Conservation (phyloP, 2,329 filamentous ascomycete species). For the Trichoderma oligosporum region DNA sequence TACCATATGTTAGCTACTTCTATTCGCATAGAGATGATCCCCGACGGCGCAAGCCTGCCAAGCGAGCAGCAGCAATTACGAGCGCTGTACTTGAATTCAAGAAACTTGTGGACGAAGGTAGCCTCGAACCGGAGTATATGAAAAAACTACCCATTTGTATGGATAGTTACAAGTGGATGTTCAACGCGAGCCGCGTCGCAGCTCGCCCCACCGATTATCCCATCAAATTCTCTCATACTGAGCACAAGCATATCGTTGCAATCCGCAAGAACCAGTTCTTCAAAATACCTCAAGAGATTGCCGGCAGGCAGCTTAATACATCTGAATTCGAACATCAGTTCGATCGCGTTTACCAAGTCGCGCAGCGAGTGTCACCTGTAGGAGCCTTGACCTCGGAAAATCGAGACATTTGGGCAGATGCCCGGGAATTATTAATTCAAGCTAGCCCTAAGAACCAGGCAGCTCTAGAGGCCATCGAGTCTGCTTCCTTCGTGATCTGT, state of each 20-base stretch:
- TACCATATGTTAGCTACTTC: constrained; percentile 99
- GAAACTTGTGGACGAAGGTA: constrained; percentile 76
- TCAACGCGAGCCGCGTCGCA: constrained; percentile 86
- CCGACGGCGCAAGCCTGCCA: constrained; percentile 78
- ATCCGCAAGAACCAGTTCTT: constrained; percentile 97
- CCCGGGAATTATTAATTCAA: constrained; percentile 69
- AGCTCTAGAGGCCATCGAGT: constrained; percentile 76
- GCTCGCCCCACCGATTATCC: constrained; percentile 78
- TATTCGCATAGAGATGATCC: constrained; percentile 97
- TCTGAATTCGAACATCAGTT: constrained; percentile 90
- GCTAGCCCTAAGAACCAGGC: constrained; percentile 76
- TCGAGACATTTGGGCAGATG: constrained; percentile 87
- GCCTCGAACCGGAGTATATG: constrained; percentile 97
- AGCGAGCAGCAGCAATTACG: constrained; percentile 87
- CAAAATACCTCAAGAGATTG: constrained; percentile 79
- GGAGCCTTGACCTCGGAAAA: constrained; percentile 88
- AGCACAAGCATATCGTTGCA: constrained; percentile 83
- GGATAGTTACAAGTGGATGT: constrained; percentile 99
- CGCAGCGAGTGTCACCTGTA: constrained; percentile 66
- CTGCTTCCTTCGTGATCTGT: constrained; percentile 86
- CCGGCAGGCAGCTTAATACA: constrained; percentile 81
- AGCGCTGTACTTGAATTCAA: constrained; percentile 90
- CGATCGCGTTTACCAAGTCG: constrained; percentile 74
- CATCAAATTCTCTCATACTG: constrained; percentile 69
- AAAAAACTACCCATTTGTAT: constrained; percentile 96